These are phyloP conservation scores for Lasiosphaeria ovina DNA, from an alignment of 495 filamentous ascomycete species.

Conservation along the genomic window DNA sequence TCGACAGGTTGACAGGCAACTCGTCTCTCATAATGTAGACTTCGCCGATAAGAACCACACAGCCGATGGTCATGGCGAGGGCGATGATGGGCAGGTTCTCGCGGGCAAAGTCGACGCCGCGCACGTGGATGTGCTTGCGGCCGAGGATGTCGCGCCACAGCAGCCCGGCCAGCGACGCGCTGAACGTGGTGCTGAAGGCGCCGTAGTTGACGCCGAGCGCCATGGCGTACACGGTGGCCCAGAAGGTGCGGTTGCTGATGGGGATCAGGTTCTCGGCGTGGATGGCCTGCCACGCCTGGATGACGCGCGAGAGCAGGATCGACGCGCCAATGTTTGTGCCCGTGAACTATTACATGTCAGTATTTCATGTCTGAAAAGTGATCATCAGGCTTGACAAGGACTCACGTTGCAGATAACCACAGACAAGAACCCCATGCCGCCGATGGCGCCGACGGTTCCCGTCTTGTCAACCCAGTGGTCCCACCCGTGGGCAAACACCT, in stretches of 20 bases:
- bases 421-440: slow-evolving; percentile 66
- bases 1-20: not conserved
- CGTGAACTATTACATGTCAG: slow-evolving; percentile 50
- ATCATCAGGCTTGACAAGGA: slow-evolving; percentile 6
- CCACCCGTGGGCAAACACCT: slow-evolving; percentile 65
- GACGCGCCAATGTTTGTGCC: slow-evolving; percentile 71
- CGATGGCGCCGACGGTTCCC: slow-evolving; percentile 60
- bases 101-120: slow-evolving; percentile 56
- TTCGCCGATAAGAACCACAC: slow-evolving; percentile 56
- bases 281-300: slow-evolving; percentile 61
- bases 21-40: slow-evolving; percentile 48
- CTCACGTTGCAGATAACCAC: slow-evolving; percentile 67
- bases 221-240: slow-evolving; percentile 67
- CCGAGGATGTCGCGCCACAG: slow-evolving; percentile 65
- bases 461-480: slow-evolving; percentile 65
- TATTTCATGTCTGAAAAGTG: not conserved
- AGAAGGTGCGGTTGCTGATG: slow-evolving; percentile 59
- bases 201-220: slow-evolving; percentile 67
- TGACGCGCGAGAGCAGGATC: slow-evolving; percentile 62
- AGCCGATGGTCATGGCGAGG: slow-evolving; percentile 62
- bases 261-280: slow-evolving; percentile 41
- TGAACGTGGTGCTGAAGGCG: slow-evolving; percentile 65
- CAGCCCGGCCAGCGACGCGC: slow-evolving; percentile 62
- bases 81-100: slow-evolving; percentile 67
- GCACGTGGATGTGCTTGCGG: slow-evolving; percentile 60